Evolutionary conservation across 2,329 filamentous ascomycete genomes (phyloP), one percentile per base, ranked within the genome.

Genomic region (Aspergillus uvarum): DNA sequence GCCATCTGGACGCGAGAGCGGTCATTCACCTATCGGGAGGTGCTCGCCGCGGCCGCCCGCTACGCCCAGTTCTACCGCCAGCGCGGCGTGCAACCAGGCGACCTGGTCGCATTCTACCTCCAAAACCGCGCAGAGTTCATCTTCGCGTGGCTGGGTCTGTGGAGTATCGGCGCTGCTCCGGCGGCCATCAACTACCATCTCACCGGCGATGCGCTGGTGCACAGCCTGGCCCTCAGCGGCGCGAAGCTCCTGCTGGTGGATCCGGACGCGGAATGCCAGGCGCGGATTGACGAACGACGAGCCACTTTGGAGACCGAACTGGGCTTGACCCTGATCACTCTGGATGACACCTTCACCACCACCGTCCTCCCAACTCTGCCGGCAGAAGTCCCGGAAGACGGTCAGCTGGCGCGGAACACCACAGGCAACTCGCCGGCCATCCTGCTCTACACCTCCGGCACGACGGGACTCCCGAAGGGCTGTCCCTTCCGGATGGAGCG

Each of bases 401-500:
- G 59, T 6, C 38, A 31, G n/a, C 80, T 86, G 58, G 81, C 88
- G 48, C 77, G 78, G 4, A 76, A 75, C 3, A 78, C 89, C 1
- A 77, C 77, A 50, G 80, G 78, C 0, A 74, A 77, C 14, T 86
- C 81, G 64, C 85, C 89, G 0, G 81, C 86, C 65, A 85, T 82
- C 31, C 72, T 92, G 24, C 86, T 92, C 66, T 92, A 91, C 72
- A 93, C 90, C 0, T 88, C 87, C 63, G 89, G 89, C 38, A 92
- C 90, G 0, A 92, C 90, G 0, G 90, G 90, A 2, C 74, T 90
- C 64, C 89, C 90, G 11, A 93, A 93, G 72, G 89, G 86, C 1
- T 88, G 87, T 65, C 73, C 82, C 0, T 86, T 90, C 65, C 84
- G 84, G 19, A 81, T 83, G 8, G 74, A 78, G 2, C 79, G 82